Percentiles rank a stretch among this genome's conserved stretches.
Evolutionary conservation across 768 basidiomycete species (phyloP).

Genomic region (Candolleomyces eurysporus): DNA sequence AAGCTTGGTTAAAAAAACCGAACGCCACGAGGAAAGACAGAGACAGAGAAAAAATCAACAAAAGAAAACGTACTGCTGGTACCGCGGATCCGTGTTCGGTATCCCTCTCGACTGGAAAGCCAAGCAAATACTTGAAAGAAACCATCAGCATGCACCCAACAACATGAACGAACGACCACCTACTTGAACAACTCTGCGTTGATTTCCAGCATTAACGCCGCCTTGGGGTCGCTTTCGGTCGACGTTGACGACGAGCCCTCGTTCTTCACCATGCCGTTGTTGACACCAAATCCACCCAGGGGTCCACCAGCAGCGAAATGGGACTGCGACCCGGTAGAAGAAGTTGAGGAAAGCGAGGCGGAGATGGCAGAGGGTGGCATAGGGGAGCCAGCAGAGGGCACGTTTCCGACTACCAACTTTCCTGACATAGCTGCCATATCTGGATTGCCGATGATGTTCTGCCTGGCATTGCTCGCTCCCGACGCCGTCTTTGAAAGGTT

Average conservation of each 20-base stretch:
- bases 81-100: constrained; percentile 14
- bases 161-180: constrained; percentile 15
- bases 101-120: constrained; percentile 11
- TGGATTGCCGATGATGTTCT: constrained; percentile 4
- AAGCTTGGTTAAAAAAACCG: not conserved
- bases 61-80: constrained; percentile 9
- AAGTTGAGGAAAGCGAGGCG: not conserved
- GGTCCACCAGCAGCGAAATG: not conserved
- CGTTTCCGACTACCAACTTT: not conserved
- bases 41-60: not conserved
- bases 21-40: not conserved
- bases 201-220: constrained; percentile 59
- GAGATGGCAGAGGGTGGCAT: not conserved
- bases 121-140: constrained; percentile 8
- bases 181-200: constrained; percentile 72
- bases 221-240: constrained; percentile 45
- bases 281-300: not conserved
- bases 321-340: not conserved
- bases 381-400: not conserved
- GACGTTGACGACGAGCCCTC: not conserved
- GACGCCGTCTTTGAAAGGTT: not conserved
- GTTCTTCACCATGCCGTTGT: not conserved
- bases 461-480: not conserved
- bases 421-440: constrained; percentile 5
- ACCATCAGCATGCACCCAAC: not conserved